Base-by-base conservation (phyloP, 345 rosid species). In the Lumnitzera racemosa region DNA sequence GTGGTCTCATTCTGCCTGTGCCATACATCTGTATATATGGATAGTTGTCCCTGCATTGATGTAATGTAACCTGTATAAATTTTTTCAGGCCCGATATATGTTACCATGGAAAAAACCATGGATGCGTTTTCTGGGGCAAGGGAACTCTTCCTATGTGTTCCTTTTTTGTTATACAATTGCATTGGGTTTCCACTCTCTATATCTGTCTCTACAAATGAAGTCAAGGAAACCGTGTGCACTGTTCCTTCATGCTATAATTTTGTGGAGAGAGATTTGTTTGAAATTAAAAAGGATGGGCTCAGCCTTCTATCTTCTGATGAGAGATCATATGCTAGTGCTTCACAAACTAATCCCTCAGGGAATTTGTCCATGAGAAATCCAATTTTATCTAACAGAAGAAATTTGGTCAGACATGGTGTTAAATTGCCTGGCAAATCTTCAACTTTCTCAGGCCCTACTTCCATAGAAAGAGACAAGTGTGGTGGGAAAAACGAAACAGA, bases 81-180 rank as follows among this genome's bases (percentile, higher is more conserved):
- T 65, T 50, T 68, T 62, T 29, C 61, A 85, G 98, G 96, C 67
- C 71, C 90, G 20, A 62, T 85, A 36, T 64, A 81, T 83, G 83
- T 82, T 49, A 78, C 82, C 7, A 73, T 86, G 53, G 96, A 91
- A 77, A 89, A 85, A 78, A 76, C 69, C 61, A 73, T 91, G 96
- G 92, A 91, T 66, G 84, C 80, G 25, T 79, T 85, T 57, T 91
- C 96, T 74, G 96, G 98, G 73, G 83, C 90, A 47, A 83, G 98
- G 49, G 95, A 89, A 66, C 81, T 91, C 62, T 79, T 69, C 60
- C 68, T 91, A 67, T 89, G 54, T 67, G 96, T 85, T 62, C 95
- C 98, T 29, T 89, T 77, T 76, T 69, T 89, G 49, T 71, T 91
- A 61, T 89, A 85, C 63, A 91, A 91, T 64, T 91, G 96, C 72